Conservation (phyloP, 2,329 filamentous ascomycete species). For the Hypoxylon sp. region DNA sequence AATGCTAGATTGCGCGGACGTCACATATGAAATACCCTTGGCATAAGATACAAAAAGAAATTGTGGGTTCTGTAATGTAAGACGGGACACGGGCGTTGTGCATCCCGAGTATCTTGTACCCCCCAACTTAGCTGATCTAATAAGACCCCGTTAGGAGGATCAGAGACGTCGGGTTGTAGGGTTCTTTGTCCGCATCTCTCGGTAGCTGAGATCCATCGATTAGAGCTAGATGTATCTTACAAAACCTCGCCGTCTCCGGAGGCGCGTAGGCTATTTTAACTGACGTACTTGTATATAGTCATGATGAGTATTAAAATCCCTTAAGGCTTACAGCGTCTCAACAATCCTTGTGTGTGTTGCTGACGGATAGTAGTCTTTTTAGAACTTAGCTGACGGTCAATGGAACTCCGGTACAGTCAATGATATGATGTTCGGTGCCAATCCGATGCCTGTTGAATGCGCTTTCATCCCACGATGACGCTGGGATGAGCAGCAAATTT, state of each 20-base stretch:
- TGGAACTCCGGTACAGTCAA: constrained; percentile 1
- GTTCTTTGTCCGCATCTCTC: constrained; percentile 6
- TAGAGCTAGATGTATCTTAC: constrained; percentile 4
- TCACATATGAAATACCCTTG: constrained; percentile 18
- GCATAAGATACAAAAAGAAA: not conserved
- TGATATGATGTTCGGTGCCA: constrained; percentile 3
- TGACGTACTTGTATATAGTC: constrained; percentile 1
- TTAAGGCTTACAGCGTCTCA: constrained; percentile 4
- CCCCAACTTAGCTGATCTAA: constrained; percentile 12
- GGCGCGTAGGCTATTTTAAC: constrained; percentile 10
- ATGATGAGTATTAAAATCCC: not conserved
- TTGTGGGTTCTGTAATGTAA: constrained; percentile 9
- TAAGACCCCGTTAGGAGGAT: constrained; percentile 12
- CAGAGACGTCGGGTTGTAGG: constrained; percentile 3
- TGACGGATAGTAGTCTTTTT: not conserved
- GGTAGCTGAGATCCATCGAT: constrained; percentile 7
- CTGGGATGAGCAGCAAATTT: constrained; percentile 9
- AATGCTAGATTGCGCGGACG: constrained; percentile 25
- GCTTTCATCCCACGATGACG: constrained; percentile 2
- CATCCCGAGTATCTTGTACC: constrained; percentile 19
- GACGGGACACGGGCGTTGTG: constrained; percentile 25
- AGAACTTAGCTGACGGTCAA: not conserved
- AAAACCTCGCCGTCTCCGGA: constrained; percentile 2
- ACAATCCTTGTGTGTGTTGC: not conserved
- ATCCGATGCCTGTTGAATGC: not conserved